A percentile compares a stretch with the other conserved stretches of the same genome.
Conservation (phyloP, 2,329 filamentous ascomycete species). For the Diplodia seriata region DNA sequence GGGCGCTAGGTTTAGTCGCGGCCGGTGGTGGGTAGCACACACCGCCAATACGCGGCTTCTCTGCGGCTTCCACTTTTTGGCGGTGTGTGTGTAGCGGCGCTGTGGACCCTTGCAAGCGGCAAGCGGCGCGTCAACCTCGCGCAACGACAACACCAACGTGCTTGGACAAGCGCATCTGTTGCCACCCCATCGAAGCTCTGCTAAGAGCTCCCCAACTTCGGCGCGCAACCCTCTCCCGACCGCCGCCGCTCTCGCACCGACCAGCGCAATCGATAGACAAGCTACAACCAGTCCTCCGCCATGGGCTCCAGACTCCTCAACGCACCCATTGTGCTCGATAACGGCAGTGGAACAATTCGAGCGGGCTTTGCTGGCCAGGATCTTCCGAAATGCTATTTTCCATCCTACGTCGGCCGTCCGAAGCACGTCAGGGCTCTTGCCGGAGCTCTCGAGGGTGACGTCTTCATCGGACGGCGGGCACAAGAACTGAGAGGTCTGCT, state of each 20-base stretch:
- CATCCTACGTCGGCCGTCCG: slow-evolving; percentile 93
- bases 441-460: slow-evolving; percentile 94
- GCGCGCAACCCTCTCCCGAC: slow-evolving; percentile 7
- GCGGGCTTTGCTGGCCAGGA: slow-evolving; percentile 97
- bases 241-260: slow-evolving; percentile 22
- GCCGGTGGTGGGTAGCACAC: not conserved
- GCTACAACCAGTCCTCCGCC: slow-evolving; percentile 8
- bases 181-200: slow-evolving; percentile 4
- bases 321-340: slow-evolving; percentile 97
- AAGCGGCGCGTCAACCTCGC: slow-evolving; percentile 26
- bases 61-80: slow-evolving; percentile 16
- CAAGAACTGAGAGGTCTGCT: slow-evolving; percentile 89
- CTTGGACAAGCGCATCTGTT: slow-evolving; percentile 7
- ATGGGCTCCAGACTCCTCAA: slow-evolving; percentile 80
- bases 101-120: slow-evolving; percentile 28
- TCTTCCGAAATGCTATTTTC: slow-evolving; percentile 94
- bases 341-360: slow-evolving; percentile 96
- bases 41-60: too few relatives aligned
- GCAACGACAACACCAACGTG: slow-evolving; percentile 27
- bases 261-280: slow-evolving; percentile 11
- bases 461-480: slow-evolving; percentile 93
- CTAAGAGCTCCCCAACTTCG: slow-evolving; percentile 8
- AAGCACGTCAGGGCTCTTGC: slow-evolving; percentile 95
- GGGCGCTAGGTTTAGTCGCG: not conserved
- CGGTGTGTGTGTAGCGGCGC: slow-evolving; percentile 14